Base-by-base conservation (phyloP, 208 protist genomes). In the Angomonas ambiguus region DNA sequence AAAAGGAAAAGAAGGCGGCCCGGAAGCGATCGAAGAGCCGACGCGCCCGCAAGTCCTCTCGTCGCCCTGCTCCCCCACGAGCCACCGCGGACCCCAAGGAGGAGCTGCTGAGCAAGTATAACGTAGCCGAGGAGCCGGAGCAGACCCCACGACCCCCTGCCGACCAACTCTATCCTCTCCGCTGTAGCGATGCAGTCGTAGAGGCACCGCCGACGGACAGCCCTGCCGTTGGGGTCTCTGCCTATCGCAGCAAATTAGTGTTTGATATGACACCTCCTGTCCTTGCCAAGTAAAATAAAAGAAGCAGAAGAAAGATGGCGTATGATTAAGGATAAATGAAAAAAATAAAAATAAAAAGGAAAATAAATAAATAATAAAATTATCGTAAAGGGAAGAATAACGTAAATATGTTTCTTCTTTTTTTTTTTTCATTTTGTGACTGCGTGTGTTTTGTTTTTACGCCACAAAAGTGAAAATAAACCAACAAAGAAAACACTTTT, bases 221-320 rank as follows among this genome's bases (percentile, higher is more conserved):
- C 27, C 11, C 27, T 2, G 10, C 31, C 1, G 51, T 61, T 22
- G 73, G 72, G 42, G 51, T 59, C 24, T 80, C 62, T 57, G 65
- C 56, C 16, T 84, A 74, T 34, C 74, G 74, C 38, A 62, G 45
- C 28, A 73, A 72, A 33, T 53, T 84, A 25, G 42, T 84, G 22
- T 84, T 84, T 27, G 62, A 67, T 48, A 51, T 77, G 6, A 48
- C 51, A 0, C 64, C 79, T 0, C 79, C 79, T 1, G 60, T 65
- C 18, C 32, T 72, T 25, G 53, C 25, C 20, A 24, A 34, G 24
- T 32, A 24, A 24, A 13, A 13, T 18, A 13, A 13, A 13, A 13
- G 35, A 41, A 13, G 35, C 5, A 13, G 35, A 13, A 13, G 35
- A 41, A 41, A 18, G 13, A 41, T 41, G 13, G 35, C 8, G 35